phyloP scores from a whole-genome alignment of 345 rosid species.

The Raphanus raphanistrum region DNA sequence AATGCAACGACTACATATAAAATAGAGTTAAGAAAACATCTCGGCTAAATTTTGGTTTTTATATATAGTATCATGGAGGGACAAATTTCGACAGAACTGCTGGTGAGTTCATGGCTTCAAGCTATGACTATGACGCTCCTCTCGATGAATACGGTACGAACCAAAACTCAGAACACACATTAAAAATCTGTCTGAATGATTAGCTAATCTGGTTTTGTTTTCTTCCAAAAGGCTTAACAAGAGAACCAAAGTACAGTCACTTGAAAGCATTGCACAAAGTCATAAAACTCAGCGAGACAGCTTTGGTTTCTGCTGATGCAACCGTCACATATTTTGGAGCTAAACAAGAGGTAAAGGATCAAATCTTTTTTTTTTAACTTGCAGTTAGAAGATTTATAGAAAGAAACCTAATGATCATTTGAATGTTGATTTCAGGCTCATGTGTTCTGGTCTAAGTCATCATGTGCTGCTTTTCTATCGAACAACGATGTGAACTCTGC shows the following conservation, averaged over 20 bases:
- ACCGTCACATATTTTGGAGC: slow-evolving; percentile 59
- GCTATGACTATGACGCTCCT: slow-evolving; percentile 98
- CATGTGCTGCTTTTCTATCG: slow-evolving; percentile 91
- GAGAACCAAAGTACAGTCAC: slow-evolving; percentile 92
- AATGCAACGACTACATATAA: background rate
- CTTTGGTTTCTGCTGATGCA: slow-evolving; percentile 69
- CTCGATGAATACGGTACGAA: slow-evolving; percentile 84
- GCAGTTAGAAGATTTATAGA: background rate
- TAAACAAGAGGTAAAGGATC: slow-evolving; percentile 62
- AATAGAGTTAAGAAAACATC: too few species aligned
- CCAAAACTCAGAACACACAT: background rate
- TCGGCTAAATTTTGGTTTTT: background rate
- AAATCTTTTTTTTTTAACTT: background rate
- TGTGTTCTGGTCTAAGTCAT: slow-evolving; percentile 55
- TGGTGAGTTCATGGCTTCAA: slow-evolving; percentile 94
- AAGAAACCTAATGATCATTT: slow-evolving; percentile 6
- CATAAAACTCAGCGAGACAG: slow-evolving; percentile 76
- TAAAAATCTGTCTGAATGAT: background rate
- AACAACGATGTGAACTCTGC: slow-evolving; percentile 56
- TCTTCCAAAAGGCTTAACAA: slow-evolving; percentile 50
- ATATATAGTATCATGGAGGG: slow-evolving; percentile 85
- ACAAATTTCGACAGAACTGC: slow-evolving; percentile 92
- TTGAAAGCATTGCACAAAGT: slow-evolving; percentile 83
- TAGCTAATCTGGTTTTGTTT: background rate
- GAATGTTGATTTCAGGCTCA: slow-evolving; percentile 55